phyloP scores from a whole-genome alignment of 495 filamentous ascomycete genomes.

The Echria macrotheca region DNA sequence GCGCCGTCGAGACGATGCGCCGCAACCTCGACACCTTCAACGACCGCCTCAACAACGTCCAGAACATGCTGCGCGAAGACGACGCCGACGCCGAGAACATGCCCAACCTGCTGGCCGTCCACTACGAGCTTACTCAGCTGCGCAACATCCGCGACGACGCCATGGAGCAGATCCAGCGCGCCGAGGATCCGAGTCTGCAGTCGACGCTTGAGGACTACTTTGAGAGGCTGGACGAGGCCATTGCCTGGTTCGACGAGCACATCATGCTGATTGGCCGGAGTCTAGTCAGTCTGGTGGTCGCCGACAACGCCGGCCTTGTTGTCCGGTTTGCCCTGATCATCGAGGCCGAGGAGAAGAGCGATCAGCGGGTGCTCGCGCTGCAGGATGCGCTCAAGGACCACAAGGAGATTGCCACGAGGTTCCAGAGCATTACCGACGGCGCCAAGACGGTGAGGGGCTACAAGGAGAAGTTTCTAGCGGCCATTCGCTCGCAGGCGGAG shows the following conservation, averaged over 20 bases:
- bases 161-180: slow-evolving; percentile 83
- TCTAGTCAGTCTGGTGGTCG: slow-evolving; percentile 76
- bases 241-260: slow-evolving; percentile 94
- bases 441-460: slow-evolving; percentile 91
- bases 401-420: slow-evolving; percentile 83
- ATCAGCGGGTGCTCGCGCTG: slow-evolving; percentile 80
- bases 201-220: slow-evolving; percentile 85
- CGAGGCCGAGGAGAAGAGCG: slow-evolving; percentile 92
- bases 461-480: slow-evolving; percentile 86
- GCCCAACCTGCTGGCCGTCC: slow-evolving; percentile 80
- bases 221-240: slow-evolving; percentile 73
- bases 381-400: slow-evolving; percentile 94
- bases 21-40: slow-evolving; percentile 80
- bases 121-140: slow-evolving; percentile 86
- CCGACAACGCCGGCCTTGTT: slow-evolving; percentile 80
- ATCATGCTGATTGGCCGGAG: slow-evolving; percentile 83
- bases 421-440: slow-evolving; percentile 90
- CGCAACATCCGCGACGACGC: slow-evolving; percentile 92
- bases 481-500: slow-evolving; percentile 67
- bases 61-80: slow-evolving; percentile 71
- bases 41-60: slow-evolving; percentile 64
- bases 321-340: slow-evolving; percentile 88
- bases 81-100: slow-evolving; percentile 81
- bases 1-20: slow-evolving; percentile 87
- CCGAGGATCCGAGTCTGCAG: slow-evolving; percentile 66